These are phyloP conservation scores for Fallopia convolvulus DNA, from an alignment of 148 eudicot genomes.

Conservation along the genomic window DNA sequence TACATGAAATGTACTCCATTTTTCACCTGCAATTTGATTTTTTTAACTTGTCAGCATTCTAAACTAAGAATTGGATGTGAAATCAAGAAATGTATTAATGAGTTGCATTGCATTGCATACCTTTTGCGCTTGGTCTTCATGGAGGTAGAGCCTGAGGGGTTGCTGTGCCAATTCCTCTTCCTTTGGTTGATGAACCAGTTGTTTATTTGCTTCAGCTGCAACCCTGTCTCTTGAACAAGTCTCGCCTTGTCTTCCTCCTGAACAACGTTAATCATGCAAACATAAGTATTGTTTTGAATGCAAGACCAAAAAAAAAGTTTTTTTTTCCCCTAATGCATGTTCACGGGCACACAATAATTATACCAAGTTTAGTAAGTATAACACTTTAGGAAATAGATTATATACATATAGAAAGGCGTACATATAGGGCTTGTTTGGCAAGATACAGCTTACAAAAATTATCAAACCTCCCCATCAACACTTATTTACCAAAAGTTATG, in stretches of 20 bases:
- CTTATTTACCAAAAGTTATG: background rate
- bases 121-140: constrained; percentile 85
- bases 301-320: too few relatives aligned
- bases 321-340: too few relatives aligned
- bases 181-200: constrained; percentile 98
- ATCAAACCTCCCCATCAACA: too few relatives aligned
- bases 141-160: constrained; percentile 57
- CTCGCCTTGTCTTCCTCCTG: constrained; percentile 97
- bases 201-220: constrained; percentile 89
- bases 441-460: too few relatives aligned
- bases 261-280: background rate
- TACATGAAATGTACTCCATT: constrained; percentile 20
- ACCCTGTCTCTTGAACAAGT: constrained; percentile 87
- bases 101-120: constrained; percentile 51
- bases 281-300: background rate
- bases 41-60: background rate
- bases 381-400: too few relatives aligned
- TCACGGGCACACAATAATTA: too few relatives aligned
- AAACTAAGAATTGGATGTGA: background rate
- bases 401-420: too few relatives aligned
- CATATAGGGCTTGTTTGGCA: background rate
- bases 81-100: background rate
- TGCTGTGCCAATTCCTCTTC: constrained; percentile 95
- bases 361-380: too few relatives aligned
- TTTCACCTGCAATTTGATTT: constrained; percentile 23